These are phyloP conservation scores for Backusella parvicylindrica DNA, from an alignment of 192 early-diverging fungal genomes.

Conservation along the genomic window DNA sequence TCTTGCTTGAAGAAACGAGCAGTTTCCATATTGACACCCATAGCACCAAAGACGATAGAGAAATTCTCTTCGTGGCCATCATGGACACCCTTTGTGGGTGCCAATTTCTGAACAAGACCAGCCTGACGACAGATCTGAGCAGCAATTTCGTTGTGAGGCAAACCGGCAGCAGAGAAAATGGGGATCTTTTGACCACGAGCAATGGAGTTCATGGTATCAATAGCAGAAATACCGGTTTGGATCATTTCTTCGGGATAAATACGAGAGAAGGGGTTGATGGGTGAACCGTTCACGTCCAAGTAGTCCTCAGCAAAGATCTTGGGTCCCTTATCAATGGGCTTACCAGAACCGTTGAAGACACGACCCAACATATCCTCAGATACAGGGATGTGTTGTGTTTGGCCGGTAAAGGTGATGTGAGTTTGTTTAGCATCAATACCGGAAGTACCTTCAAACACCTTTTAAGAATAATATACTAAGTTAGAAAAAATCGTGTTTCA, in stretches of 20 bases:
- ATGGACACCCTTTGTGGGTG: conserved; percentile 84
- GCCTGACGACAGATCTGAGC: conserved; percentile 99
- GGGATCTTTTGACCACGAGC: conserved; percentile 99
- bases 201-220: conserved; percentile 99
- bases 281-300: conserved; percentile 93
- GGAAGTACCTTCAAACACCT: conserved; percentile 96
- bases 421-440: conserved; percentile 97
- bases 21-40: conserved; percentile 99
- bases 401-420: conserved; percentile 93
- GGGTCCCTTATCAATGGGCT: conserved; percentile 97
- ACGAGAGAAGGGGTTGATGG: conserved; percentile 99
- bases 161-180: conserved; percentile 97
- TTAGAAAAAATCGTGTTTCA: not conserved
- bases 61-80: conserved; percentile 99
- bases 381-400: conserved; percentile 94
- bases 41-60: conserved; percentile 98
- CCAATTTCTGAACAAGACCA: conserved; percentile 87
- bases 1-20: conserved; percentile 99
- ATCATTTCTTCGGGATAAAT: conserved; percentile 99
- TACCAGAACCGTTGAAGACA: conserved; percentile 99
- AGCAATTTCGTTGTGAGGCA: conserved; percentile 99
- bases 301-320: conserved; percentile 99
- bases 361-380: conserved; percentile 99
- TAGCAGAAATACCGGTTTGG: conserved; percentile 98
- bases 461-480: not conserved